Conservation (phyloP, 2,329 filamentous ascomycete species). For the Lizonia empirigonia region DNA sequence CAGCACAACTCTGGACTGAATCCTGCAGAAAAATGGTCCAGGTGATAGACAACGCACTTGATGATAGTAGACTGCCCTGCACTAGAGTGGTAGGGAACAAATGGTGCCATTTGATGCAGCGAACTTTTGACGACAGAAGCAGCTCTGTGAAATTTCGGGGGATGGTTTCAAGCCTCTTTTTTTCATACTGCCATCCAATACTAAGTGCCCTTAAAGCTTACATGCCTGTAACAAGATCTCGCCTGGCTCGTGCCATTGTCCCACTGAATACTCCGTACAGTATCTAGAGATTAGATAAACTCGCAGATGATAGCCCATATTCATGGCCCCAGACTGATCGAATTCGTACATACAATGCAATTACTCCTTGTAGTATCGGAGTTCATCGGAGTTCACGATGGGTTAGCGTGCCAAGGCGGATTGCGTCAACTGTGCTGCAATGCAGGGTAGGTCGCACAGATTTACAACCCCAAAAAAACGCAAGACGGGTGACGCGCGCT, state of each 20-base stretch:
- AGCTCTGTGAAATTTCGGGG: not conserved
- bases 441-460: not conserved
- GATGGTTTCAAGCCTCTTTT: too few species aligned
- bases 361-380: conserved; percentile 9
- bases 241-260: not conserved
- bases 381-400: conserved; percentile 3
- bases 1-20: not conserved
- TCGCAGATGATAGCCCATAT: not conserved
- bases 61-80: conserved; percentile 9
- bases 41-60: conserved; percentile 3
- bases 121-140: not conserved
- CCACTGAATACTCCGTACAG: not conserved
- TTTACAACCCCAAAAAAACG: not conserved
- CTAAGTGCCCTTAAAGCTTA: not conserved
- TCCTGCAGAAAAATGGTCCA: not conserved
- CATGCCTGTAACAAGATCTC: not conserved
- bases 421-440: not conserved
- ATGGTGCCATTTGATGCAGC: conserved; percentile 7
- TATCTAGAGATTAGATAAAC: not conserved
- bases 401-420: conserved; percentile 2
- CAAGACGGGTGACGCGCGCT: not conserved
- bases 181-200: too few species aligned
- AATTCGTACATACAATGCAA: conserved; percentile 2
- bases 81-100: conserved; percentile 8
- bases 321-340: not conserved